Base-by-base conservation (phyloP, 306 rosid species). In the Begonia loranthoides region DNA sequence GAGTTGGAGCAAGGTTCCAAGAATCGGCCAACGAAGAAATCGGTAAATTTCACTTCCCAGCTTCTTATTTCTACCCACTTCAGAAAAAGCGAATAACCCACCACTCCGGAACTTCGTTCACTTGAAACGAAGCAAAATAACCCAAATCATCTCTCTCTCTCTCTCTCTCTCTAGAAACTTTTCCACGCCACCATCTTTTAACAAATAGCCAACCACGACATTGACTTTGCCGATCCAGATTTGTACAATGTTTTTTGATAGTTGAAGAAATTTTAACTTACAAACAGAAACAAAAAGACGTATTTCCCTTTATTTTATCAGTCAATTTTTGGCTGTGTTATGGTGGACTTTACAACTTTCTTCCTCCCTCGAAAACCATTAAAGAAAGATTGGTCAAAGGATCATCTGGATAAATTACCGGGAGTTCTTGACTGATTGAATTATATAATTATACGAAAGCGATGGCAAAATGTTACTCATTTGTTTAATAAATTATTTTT, bases 151-250 rank as follows among this genome's bases (percentile, higher is more conserved):
- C 34, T 43, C 45, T 54, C 12, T 16, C 49, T 51, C n/a, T 13
- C 28, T 4, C n/a, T 43, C 47, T 43, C 46, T 43, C 47, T 43
- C 47, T 43, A 11, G 19, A 48, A 58, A 58, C 48, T 38, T 28
- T 48, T 49, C 63, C 49, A 58, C 54, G 63, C 36, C 39, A 48
- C 54, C 54, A 10, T 50, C 52, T 9, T 41, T 58, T 9, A 1
- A 22, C 53, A 33, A 28, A 47, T 44, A 47, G 62, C 36, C 17
- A 47, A 52, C 46, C 24, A 58, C 54, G 63, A 58, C 21, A 7
- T 58, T 58, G 63, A 58, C 63, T 58, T 58, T 48, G 16, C 34
- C 49, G 17, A 49, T 46, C 46, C 17, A 58, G 49, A 58, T 49
- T 28, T 19, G 2, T 43, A 1, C 13, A 28, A 7, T 4, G 15